A percentile compares a stretch with the other conserved stretches of the same genome.
Conservation (phyloP, 2,329 filamentous ascomycete genomes). For the Clonostachys rhizophaga region DNA sequence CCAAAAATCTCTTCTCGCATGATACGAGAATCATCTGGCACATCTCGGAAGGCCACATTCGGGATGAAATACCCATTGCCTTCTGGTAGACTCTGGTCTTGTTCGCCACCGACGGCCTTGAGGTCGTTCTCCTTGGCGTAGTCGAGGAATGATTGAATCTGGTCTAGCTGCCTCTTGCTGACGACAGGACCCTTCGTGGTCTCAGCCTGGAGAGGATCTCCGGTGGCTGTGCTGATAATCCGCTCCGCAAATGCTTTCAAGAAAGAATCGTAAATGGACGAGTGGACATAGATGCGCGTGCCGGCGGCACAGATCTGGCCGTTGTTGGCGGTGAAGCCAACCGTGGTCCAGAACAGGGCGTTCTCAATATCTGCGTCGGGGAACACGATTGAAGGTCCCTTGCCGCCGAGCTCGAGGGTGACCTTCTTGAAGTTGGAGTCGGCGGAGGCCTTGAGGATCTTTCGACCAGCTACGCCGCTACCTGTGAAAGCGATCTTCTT, state of each 20-base stretch:
- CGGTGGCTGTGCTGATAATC: not conserved
- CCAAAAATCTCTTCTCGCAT: not conserved
- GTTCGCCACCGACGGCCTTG: not conserved
- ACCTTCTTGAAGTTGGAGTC: conserved; percentile 50
- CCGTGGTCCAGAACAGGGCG: conserved; percentile 44
- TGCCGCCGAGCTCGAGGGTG: conserved; percentile 54
- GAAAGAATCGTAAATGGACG: conserved; percentile 10
- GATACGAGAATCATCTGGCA: not conserved
- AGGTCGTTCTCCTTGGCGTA: not conserved
- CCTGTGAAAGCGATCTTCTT: conserved; percentile 74
- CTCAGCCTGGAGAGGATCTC: not conserved
- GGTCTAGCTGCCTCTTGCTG: conserved; percentile 42
- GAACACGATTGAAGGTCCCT: conserved; percentile 53
- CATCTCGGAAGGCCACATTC: not conserved
- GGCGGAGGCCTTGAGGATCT: conserved; percentile 64
- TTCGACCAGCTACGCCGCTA: conserved; percentile 58
- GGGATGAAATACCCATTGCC: not conserved
- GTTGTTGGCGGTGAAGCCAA: conserved; percentile 38
- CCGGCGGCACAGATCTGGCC: conserved; percentile 72
- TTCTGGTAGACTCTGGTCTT: not conserved
- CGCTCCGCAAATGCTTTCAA: not conserved
- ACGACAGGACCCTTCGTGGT: not conserved
- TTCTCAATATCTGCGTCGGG: conserved; percentile 56
- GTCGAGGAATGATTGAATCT: conserved; percentile 39
- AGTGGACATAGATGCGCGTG: conserved; percentile 47